phyloP scores from a whole-genome alignment of 2,329 filamentous ascomycete genomes.

The Hyphodiscus sp. region DNA sequence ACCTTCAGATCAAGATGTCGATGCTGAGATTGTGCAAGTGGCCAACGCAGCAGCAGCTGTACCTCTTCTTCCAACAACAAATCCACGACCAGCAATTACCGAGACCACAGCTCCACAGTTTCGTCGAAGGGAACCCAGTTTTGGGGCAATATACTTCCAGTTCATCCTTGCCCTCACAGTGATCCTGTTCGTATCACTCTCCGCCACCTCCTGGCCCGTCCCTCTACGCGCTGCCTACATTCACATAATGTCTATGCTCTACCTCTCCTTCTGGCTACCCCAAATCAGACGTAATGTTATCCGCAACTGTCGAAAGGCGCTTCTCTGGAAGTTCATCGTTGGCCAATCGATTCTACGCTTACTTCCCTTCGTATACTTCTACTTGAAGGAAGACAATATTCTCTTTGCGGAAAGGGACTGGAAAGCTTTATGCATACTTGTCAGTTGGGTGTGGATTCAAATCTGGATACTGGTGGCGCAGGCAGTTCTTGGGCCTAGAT shows the following conservation, averaged over 20 bases:
- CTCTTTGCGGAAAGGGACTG: slow-evolving; percentile 68
- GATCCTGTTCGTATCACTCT: slow-evolving; percentile 52
- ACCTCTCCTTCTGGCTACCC: slow-evolving; percentile 86
- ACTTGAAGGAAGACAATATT: slow-evolving; percentile 70
- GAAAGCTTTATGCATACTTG: slow-evolving; percentile 56
- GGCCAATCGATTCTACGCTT: slow-evolving; percentile 77
- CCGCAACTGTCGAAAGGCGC: slow-evolving; percentile 83
- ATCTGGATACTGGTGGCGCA: slow-evolving; percentile 72
- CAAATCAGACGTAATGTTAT: slow-evolving; percentile 87
- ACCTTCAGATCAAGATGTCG: slow-evolving; percentile 57
- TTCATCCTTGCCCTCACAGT: slow-evolving; percentile 50
- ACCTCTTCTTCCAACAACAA: slow-evolving; percentile 23
- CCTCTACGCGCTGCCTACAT: slow-evolving; percentile 49
- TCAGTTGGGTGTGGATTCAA: slow-evolving; percentile 83
- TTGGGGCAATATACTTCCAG: slow-evolving; percentile 51
- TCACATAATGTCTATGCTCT: slow-evolving; percentile 61
- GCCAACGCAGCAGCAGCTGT: slow-evolving; percentile 23
- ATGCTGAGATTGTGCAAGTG: slow-evolving; percentile 49
- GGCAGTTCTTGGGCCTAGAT: slow-evolving; percentile 80
- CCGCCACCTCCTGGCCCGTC: slow-evolving; percentile 55
- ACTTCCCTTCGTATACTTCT: slow-evolving; percentile 80
- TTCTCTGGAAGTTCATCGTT: slow-evolving; percentile 86
- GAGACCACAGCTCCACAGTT: slow-evolving; percentile 12
- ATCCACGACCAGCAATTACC: background rate
- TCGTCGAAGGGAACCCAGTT: slow-evolving; percentile 26